phyloP scores from a whole-genome alignment of 1,139 yeast genomes.

The Kodamaea derodonti region DNA sequence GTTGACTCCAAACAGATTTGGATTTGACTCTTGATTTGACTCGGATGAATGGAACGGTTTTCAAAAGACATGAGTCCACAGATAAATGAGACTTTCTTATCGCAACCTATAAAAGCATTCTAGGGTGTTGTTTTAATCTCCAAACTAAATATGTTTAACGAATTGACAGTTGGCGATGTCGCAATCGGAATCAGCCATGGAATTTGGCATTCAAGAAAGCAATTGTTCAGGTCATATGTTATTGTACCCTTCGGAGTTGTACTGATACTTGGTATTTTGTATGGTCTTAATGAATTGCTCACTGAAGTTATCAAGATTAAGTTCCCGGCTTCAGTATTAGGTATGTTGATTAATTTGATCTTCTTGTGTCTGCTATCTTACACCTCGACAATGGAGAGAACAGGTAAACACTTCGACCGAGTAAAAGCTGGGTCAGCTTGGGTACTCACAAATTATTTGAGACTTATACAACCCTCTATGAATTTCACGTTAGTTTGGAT shows the following conservation, averaged over 20 bases:
- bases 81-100: too few relatives aligned
- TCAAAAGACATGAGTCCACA: too few relatives aligned
- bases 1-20: too few relatives aligned
- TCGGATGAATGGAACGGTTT: not conserved
- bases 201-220: conserved; percentile 27
- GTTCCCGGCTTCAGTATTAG: conserved; percentile 74
- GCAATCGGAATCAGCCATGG: conserved; percentile 21
- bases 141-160: not conserved
- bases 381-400: conserved; percentile 6
- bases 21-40: not conserved
- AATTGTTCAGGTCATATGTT: conserved; percentile 30
- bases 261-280: conserved; percentile 40
- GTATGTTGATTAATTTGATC: conserved; percentile 63
- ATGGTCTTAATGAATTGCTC: conserved; percentile 59
- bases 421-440: conserved; percentile 28
- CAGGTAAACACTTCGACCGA: conserved; percentile 4
- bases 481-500: conserved; percentile 75
- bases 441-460: conserved; percentile 40
- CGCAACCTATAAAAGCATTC: too few relatives aligned
- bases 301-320: conserved; percentile 45
- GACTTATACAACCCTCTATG: conserved; percentile 56
- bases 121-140: too few relatives aligned
- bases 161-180: conserved; percentile 6
- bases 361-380: conserved; percentile 33
- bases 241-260: conserved; percentile 37